These are phyloP conservation scores for Hansfordia pulvinata DNA, from an alignment of 2,329 filamentous ascomycete species.

Conservation along the genomic window DNA sequence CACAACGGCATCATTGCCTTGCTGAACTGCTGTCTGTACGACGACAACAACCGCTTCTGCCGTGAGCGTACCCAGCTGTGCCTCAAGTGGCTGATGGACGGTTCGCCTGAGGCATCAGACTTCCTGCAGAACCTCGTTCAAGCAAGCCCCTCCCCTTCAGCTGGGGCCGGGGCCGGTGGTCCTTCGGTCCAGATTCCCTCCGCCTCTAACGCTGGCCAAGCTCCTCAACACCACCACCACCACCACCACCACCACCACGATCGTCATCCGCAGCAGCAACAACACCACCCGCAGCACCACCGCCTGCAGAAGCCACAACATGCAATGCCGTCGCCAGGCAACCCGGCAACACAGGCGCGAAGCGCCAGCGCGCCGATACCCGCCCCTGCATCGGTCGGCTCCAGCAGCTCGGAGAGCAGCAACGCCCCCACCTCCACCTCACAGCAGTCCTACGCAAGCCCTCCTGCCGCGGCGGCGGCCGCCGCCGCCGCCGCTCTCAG, in stretches of 20 bases:
- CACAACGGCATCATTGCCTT: constrained; percentile 79
- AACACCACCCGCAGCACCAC: constrained; percentile 6
- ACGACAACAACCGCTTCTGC: constrained; percentile 88
- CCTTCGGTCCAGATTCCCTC: no score
- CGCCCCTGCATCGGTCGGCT: background rate
- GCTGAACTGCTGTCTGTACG: constrained; percentile 79
- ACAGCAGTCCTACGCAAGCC: background rate
- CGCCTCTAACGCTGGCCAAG: background rate
- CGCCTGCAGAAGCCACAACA: constrained; percentile 6
- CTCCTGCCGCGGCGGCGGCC: constrained; percentile 1
- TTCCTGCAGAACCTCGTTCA: constrained; percentile 52
- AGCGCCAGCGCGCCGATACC: background rate
- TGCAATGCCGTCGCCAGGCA: constrained; percentile 6
- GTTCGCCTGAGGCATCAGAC: constrained; percentile 58
- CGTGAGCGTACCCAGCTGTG: constrained; percentile 84
- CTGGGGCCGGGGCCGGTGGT: constrained; percentile 8
- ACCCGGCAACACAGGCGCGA: constrained; percentile 3
- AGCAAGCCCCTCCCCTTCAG: constrained; percentile 11
- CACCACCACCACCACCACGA: constrained; percentile 6
- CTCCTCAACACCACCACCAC: constrained; percentile 4
- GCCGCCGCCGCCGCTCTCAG: background rate
- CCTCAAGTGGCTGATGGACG: constrained; percentile 70
- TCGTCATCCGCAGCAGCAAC: constrained; percentile 7
- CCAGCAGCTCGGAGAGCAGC: background rate
- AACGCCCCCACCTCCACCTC: background rate